phyloP scores from a whole-genome alignment of 345 rosid species.

The Geranium rotundifolium region DNA sequence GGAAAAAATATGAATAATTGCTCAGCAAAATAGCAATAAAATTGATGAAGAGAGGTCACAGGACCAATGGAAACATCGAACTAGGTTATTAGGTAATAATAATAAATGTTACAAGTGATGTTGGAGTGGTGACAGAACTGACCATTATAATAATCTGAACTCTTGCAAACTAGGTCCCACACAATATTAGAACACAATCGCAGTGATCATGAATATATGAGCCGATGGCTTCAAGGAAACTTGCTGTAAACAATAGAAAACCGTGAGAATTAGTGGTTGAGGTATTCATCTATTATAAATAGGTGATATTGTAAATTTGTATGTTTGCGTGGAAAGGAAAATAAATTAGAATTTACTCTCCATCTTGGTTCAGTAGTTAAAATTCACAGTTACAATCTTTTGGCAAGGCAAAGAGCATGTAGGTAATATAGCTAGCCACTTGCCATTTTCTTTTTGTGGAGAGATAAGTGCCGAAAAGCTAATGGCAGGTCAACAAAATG shows the following conservation, averaged over 20 bases:
- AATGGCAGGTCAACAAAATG: not conserved
- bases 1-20: not conserved
- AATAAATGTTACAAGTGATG: too few species aligned
- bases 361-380: not conserved
- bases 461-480: not conserved
- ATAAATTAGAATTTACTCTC: not conserved
- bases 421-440: not conserved
- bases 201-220: too few species aligned
- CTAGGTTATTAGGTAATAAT: too few species aligned
- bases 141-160: slow-evolving; percentile 7
- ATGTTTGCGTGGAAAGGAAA: not conserved
- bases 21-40: too few species aligned
- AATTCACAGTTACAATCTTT: not conserved
- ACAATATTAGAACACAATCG: too few species aligned
- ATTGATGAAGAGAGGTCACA: too few species aligned
- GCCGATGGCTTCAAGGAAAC: not conserved
- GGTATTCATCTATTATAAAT: not conserved
- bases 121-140: not conserved
- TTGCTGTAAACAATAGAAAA: slow-evolving; percentile 11
- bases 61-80: not conserved
- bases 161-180: slow-evolving; percentile 7
- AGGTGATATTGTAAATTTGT: too few species aligned
- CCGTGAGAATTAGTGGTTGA: slow-evolving; percentile 3
- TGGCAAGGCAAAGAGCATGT: not conserved
- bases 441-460: not conserved